Evolutionary conservation across 2,329 filamentous ascomycete genomes (phyloP), one percentile per base, ranked within the genome.

Genomic region (Trichoderma sp.): DNA sequence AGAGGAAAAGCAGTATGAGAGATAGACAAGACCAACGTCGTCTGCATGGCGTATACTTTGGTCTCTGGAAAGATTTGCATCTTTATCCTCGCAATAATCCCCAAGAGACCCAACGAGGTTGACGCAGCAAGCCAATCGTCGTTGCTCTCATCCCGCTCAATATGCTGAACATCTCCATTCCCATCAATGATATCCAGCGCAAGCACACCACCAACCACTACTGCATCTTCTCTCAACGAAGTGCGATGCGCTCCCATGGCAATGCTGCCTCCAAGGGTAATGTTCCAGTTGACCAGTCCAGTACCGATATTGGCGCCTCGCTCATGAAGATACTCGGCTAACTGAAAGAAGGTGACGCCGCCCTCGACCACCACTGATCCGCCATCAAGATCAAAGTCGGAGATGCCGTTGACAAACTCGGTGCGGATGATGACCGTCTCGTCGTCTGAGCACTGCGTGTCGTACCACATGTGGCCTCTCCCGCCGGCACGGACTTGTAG

Each of bases 221-320:
- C 86, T 5, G 84, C 84, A 32, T 85, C 81, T 73, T 86, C 84
- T 14, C 83, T 78, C 18, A 87, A 79, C 18, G 84, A 84, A 1
- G 82, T 84, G 15, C 85, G 81, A 74, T 87, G 85, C 3, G 84
- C 85, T 1, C 85, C 85, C 85, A 87, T 87, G 4, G 85, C 85
- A 4, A 87, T 82, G 51, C 83, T 83, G 15, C 85, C 85, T 0
- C 83, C 85, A 43, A 87, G 79, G 6, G 83, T 86, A 69, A 87
- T 87, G 73, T 87, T 87, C 85, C 85, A 87, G 75, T 87, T 87
- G 5, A 87, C 85, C 4, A 87, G 78, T 1, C 84, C 85, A 67
- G 86, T 86, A 21, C 85, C 85, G 57, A 86, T 83, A 28, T 82
- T 84, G 11, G 84, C 85, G 18, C 80, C 82, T 28, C 81, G 79